Percentiles rank a stretch among this genome's conserved stretches.
phyloP scores from a whole-genome alignment of 345 rosid species.

The Melastoma malabathricum region DNA sequence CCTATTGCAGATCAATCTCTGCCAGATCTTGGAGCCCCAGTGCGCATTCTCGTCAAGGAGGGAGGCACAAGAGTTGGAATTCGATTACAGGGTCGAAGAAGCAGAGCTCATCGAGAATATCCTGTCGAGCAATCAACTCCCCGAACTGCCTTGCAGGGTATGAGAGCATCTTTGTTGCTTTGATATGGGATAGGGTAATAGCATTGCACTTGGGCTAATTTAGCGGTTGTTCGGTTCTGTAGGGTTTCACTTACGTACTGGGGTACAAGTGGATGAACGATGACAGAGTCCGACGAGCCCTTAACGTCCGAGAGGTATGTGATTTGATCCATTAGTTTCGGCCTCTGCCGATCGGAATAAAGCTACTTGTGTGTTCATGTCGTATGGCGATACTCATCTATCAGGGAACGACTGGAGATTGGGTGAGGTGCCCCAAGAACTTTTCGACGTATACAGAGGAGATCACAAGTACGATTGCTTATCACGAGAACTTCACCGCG shows the following conservation, averaged over 20 bases:
- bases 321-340: too few relatives aligned
- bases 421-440: slow-evolving; percentile 17
- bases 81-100: slow-evolving; percentile 17
- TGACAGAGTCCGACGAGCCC: slow-evolving; percentile 12
- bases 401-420: too few relatives aligned
- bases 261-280: slow-evolving; percentile 24
- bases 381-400: too few relatives aligned
- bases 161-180: not conserved
- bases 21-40: slow-evolving; percentile 28
- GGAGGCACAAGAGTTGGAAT: slow-evolving; percentile 7
- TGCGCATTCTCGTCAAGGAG: slow-evolving; percentile 21
- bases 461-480: slow-evolving; percentile 6
- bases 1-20: slow-evolving; percentile 19
- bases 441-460: slow-evolving; percentile 14
- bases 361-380: not conserved
- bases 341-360: too few relatives aligned
- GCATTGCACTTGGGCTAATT: not conserved
- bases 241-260: slow-evolving; percentile 22
- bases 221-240: not conserved
- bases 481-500: slow-evolving; percentile 16
- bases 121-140: slow-evolving; percentile 10
- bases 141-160: slow-evolving; percentile 19
- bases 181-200: too few relatives aligned
- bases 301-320: slow-evolving; percentile 17
- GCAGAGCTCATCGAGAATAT: slow-evolving; percentile 10